Conservation (phyloP, 2,329 filamentous ascomycete genomes). For the Hypoxylon sp. region DNA sequence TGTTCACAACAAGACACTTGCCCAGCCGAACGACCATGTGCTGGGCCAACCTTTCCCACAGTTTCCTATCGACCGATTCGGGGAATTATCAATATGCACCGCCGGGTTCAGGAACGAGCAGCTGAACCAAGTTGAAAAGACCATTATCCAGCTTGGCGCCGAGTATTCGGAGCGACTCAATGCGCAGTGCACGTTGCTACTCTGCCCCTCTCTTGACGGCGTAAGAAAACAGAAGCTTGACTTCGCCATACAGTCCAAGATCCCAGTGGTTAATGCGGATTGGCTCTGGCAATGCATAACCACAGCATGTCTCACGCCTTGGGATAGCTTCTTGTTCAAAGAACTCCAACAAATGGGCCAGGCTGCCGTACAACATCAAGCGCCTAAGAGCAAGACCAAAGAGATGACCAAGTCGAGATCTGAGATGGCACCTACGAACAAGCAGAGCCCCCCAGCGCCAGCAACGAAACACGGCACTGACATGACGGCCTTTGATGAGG, state of each 20-base stretch:
- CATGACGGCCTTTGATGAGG: slow-evolving; percentile 50
- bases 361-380: slow-evolving; percentile 17
- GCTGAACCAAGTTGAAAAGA: slow-evolving; percentile 81
- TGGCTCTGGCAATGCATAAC: slow-evolving; percentile 88
- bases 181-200: slow-evolving; percentile 73
- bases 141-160: slow-evolving; percentile 78
- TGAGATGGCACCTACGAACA: slow-evolving; percentile 32
- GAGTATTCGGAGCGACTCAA: slow-evolving; percentile 81
- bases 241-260: slow-evolving; percentile 75
- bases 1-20: slow-evolving; percentile 75
- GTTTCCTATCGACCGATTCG: slow-evolving; percentile 75
- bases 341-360: slow-evolving; percentile 50
- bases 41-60: slow-evolving; percentile 78
- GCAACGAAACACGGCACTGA: slow-evolving; percentile 48
- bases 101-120: slow-evolving; percentile 87
- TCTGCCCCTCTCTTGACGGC: slow-evolving; percentile 68
- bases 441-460: slow-evolving; percentile 23
- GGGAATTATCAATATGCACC: slow-evolving; percentile 75
- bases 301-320: slow-evolving; percentile 57
- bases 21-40: slow-evolving; percentile 73
- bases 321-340: slow-evolving; percentile 57
- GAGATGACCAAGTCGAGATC: slow-evolving; percentile 34
- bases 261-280: slow-evolving; percentile 80
- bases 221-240: slow-evolving; percentile 79
- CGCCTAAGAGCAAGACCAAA: slow-evolving; percentile 28